Evolutionary conservation across 106 monocot genomes (phyloP).

Genomic region (Alisma plantagoaquatica): DNA sequence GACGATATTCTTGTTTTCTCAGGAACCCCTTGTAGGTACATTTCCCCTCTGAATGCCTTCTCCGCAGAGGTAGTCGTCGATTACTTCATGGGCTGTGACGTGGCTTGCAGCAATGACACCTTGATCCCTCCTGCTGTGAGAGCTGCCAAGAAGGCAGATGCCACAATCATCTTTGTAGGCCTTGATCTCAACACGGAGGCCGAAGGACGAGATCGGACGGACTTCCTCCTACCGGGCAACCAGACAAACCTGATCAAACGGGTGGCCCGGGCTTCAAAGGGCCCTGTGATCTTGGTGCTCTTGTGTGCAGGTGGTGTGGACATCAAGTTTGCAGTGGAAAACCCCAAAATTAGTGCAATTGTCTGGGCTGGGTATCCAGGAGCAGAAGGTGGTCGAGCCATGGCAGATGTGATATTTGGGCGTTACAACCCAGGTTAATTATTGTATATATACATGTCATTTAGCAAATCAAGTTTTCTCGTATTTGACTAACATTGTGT

Average conservation of each 20-base stretch:
- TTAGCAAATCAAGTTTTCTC: background rate
- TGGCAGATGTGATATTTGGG: constrained; percentile 34
- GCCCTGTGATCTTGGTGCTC: constrained; percentile 31
- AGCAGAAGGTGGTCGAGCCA: constrained; percentile 30
- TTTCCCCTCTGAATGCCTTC: constrained; percentile 5
- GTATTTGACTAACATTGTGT: background rate
- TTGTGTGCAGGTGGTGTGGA: constrained; percentile 16
- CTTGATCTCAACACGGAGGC: constrained; percentile 13
- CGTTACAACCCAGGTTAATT: constrained; percentile 34
- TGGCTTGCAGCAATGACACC: background rate
- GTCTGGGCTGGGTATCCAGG: constrained; percentile 43
- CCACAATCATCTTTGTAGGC: constrained; percentile 21
- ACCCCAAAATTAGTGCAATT: constrained; percentile 24
- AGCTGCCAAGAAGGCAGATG: constrained; percentile 14
- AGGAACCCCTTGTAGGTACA: constrained; percentile 24
- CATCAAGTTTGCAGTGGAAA: constrained; percentile 8
- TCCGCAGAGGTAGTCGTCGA: background rate
- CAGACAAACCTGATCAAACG: constrained; percentile 15
- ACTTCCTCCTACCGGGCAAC: constrained; percentile 21
- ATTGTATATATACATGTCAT: background rate
- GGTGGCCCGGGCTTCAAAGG: constrained; percentile 12
- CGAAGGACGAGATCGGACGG: constrained; percentile 17
- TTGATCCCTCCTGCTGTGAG: background rate
- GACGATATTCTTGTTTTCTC: background rate
- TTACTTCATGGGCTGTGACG: constrained; percentile 5